Percentiles rank a stretch among this genome's conserved stretches.
Conservation (phyloP, 2,329 filamentous ascomycete genomes). For the Zelopaecilomyces penicillatus region DNA sequence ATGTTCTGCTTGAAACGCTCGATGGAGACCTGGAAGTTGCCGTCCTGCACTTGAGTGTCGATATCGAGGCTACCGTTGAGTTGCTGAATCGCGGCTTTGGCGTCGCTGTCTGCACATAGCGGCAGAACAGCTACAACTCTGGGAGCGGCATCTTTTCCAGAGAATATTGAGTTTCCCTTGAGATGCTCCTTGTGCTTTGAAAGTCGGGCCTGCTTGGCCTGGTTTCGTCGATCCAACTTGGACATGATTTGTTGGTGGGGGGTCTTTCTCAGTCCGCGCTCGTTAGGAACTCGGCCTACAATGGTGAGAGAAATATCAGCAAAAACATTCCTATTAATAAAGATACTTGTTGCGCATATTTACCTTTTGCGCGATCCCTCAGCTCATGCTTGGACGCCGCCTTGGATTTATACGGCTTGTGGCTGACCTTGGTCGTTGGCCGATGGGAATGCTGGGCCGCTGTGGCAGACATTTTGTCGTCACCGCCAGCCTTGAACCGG, state of each 20-base stretch:
- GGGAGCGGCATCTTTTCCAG: constrained; percentile 78
- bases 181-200: constrained; percentile 77
- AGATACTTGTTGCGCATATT: neutral
- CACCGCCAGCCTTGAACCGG: constrained; percentile 76
- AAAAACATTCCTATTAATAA: neutral
- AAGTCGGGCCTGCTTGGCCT: constrained; percentile 81
- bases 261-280: constrained; percentile 71
- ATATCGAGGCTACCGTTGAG: constrained; percentile 77
- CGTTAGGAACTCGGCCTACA: constrained; percentile 67
- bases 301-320: neutral
- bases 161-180: constrained; percentile 71
- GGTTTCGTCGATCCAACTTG: constrained; percentile 90
- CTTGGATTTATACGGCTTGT: constrained; percentile 89
- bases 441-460: constrained; percentile 72
- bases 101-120: constrained; percentile 65
- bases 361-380: constrained; percentile 80
- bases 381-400: constrained; percentile 83
- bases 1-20: constrained; percentile 94
- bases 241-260: constrained; percentile 96
- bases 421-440: constrained; percentile 77
- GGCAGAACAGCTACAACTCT: constrained; percentile 84
- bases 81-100: constrained; percentile 55
- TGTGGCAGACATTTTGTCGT: constrained; percentile 65
- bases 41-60: constrained; percentile 52
- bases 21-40: constrained; percentile 58